Percentiles rank a stretch among this genome's conserved stretches.
phyloP scores from a whole-genome alignment of 2,329 filamentous ascomycete species.

The Teratosphaeriaceae sp. region DNA sequence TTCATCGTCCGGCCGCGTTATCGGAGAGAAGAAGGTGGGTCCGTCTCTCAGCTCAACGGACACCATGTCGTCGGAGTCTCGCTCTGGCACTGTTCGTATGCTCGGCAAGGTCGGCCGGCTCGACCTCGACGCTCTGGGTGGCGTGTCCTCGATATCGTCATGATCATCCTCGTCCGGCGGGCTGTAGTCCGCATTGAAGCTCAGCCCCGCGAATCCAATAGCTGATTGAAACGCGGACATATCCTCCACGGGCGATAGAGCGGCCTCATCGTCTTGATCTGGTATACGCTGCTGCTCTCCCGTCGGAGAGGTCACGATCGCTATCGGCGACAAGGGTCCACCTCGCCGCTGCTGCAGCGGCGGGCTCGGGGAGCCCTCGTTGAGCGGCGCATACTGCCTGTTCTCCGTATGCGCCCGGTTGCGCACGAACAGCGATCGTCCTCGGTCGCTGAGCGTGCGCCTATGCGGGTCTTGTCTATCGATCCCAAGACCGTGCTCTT shows the following conservation, averaged over 20 bases:
- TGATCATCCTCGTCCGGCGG: slow-evolving; percentile 15
- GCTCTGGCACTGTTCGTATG: slow-evolving; percentile 21
- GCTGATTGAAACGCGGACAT: slow-evolving; percentile 42
- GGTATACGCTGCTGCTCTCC: slow-evolving; percentile 26
- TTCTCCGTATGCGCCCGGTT: slow-evolving; percentile 26
- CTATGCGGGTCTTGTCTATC: slow-evolving; percentile 30
- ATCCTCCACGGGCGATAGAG: slow-evolving; percentile 39
- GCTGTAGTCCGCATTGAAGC: slow-evolving; percentile 36
- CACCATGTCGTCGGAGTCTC: slow-evolving; percentile 28
- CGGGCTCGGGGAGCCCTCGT: slow-evolving; percentile 45
- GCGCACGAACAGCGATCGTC: slow-evolving; percentile 39
- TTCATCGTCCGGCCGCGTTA: slow-evolving; percentile 33
- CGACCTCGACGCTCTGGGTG: slow-evolving; percentile 12
- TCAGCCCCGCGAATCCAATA: slow-evolving; percentile 42
- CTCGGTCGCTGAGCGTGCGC: slow-evolving; percentile 43
- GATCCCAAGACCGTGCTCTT: slow-evolving; percentile 25
- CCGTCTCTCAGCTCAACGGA: slow-evolving; percentile 46
- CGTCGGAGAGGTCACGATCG: slow-evolving; percentile 32
- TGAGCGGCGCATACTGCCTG: slow-evolving; percentile 44
- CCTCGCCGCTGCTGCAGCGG: slow-evolving; percentile 17
- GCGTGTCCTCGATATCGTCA: slow-evolving; percentile 14
- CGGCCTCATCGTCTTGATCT: slow-evolving; percentile 32
- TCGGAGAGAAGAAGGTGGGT: slow-evolving; percentile 48
- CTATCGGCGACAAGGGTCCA: slow-evolving; percentile 18
- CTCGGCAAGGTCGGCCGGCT: slow-evolving; percentile 23